phyloP scores from a whole-genome alignment of 1,284 basidiomycete species.

The Leccinum proximum region DNA sequence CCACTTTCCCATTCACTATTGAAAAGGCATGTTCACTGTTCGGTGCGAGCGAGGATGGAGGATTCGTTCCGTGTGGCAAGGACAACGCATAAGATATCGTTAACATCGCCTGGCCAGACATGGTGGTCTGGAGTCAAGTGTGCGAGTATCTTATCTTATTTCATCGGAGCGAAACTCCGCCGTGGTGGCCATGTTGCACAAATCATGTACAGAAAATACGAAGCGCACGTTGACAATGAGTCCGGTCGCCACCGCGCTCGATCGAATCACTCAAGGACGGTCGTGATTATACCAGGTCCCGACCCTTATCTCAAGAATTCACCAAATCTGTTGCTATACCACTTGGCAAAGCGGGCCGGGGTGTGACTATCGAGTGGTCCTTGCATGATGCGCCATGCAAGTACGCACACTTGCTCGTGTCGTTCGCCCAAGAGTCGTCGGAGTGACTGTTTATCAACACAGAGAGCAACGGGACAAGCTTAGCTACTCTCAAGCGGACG shows the following conservation, averaged over 20 bases:
- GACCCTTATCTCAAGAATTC: slow-evolving; percentile 78
- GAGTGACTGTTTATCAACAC: no score
- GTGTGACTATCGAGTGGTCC: no score
- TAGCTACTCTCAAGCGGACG: no score
- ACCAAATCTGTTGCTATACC: slow-evolving; percentile 53
- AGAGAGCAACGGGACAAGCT: no score
- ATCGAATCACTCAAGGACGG: slow-evolving; percentile 97
- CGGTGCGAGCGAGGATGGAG: slow-evolving; percentile 20
- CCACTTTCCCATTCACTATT: slow-evolving; percentile 19
- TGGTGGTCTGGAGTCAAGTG: slow-evolving; percentile 18
- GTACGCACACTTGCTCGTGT: no score
- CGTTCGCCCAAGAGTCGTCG: no score
- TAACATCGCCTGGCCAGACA: slow-evolving; percentile 32
- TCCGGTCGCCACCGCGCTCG: slow-evolving; percentile 58
- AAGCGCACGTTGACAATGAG: slow-evolving; percentile 93
- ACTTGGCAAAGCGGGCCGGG: slow-evolving; percentile 41
- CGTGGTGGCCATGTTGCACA: slow-evolving; percentile 49
- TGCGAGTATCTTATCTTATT: slow-evolving; percentile 14
- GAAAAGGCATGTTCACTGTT: slow-evolving; percentile 27
- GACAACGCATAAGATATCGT: slow-evolving; percentile 49
- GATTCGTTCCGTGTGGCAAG: slow-evolving; percentile 35
- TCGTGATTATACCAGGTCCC: slow-evolving; percentile 83
- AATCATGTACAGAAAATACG: slow-evolving; percentile 73
- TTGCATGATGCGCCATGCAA: no score
- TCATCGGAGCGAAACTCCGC: slow-evolving; percentile 80